Percentiles rank a stretch among this genome's conserved stretches.
These are phyloP conservation scores for Hyaloperonospora brassicae DNA, from an alignment of 352 stramenopile genomes.

Conservation along the genomic window DNA sequence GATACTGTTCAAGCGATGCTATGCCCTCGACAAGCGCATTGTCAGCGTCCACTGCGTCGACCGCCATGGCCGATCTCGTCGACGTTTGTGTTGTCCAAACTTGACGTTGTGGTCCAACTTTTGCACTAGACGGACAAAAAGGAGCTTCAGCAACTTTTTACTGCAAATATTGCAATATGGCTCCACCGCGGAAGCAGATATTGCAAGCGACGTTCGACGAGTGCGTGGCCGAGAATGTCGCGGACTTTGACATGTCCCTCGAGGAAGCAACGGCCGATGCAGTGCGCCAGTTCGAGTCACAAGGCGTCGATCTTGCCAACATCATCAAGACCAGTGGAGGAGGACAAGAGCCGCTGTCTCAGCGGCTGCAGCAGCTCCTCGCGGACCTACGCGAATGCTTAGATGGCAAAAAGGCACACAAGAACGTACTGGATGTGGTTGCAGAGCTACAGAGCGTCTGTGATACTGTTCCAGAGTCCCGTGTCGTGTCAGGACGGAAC, in stretches of 20 bases:
- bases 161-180: slow-evolving; percentile 10
- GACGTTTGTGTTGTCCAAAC: background rate
- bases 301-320: slow-evolving; percentile 82
- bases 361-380: slow-evolving; percentile 33
- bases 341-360: slow-evolving; percentile 15
- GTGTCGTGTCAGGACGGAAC: slow-evolving; percentile 53
- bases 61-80: background rate
- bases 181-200: slow-evolving; percentile 48
- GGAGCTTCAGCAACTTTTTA: background rate
- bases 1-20: slow-evolving; percentile 43
- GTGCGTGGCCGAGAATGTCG: slow-evolving; percentile 83
- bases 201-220: slow-evolving; percentile 88
- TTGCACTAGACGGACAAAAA: background rate
- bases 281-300: slow-evolving; percentile 78
- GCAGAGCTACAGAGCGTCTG: slow-evolving; percentile 29
- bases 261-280: slow-evolving; percentile 73
- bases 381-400: slow-evolving; percentile 16
- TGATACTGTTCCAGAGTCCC: slow-evolving; percentile 41
- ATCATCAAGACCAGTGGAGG: slow-evolving; percentile 48
- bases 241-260: slow-evolving; percentile 85
- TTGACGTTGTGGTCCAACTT: background rate
- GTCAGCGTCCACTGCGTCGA: slow-evolving; percentile 20
- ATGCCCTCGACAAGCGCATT: slow-evolving; percentile 33
- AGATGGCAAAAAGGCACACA: slow-evolving; percentile 1
- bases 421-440: slow-evolving; percentile 19